Conservation (phyloP, 805 yeast species). For the Teunomyces lycoperdinae region DNA sequence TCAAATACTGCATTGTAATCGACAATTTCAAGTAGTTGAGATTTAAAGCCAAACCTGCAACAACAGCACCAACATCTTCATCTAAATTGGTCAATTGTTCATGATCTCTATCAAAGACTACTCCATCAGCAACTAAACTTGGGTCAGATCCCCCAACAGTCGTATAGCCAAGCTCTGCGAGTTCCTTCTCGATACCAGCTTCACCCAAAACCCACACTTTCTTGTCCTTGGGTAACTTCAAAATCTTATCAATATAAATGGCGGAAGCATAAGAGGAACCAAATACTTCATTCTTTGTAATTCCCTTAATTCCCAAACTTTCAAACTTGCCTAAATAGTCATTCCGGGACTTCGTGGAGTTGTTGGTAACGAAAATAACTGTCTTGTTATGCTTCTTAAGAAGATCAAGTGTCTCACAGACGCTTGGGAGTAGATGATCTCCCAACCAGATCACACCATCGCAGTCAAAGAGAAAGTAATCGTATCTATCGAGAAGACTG, state of each 20-base stretch:
- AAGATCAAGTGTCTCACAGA: slow-evolving; percentile 68
- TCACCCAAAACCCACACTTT: slow-evolving; percentile 93
- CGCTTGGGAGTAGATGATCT: slow-evolving; percentile 70
- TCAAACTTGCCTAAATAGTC: slow-evolving; percentile 75
- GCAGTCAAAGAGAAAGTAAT: slow-evolving; percentile 91
- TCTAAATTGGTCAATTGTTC: slow-evolving; percentile 59
- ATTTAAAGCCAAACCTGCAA: slow-evolving; percentile 78
- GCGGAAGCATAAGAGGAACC: slow-evolving; percentile 93
- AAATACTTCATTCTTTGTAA: slow-evolving; percentile 67
- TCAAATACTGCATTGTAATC: slow-evolving; percentile 75
- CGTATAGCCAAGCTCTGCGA: slow-evolving; percentile 67
- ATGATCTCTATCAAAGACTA: slow-evolving; percentile 54
- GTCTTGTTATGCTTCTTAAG: slow-evolving; percentile 58
- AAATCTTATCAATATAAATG: slow-evolving; percentile 72
- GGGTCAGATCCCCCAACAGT: slow-evolving; percentile 85
- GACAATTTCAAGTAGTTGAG: slow-evolving; percentile 83
- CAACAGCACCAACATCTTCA: slow-evolving; percentile 77
- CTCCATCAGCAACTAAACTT: slow-evolving; percentile 41
- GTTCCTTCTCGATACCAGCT: slow-evolving; percentile 78
- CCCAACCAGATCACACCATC: slow-evolving; percentile 98
- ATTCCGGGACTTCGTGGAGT: slow-evolving; percentile 84
- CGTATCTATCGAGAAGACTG: slow-evolving; percentile 60
- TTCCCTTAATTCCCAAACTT: slow-evolving; percentile 50
- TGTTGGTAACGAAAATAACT: slow-evolving; percentile 88
- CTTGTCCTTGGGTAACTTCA: slow-evolving; percentile 66